Evolutionary conservation across 805 yeast species (phyloP).

Genomic region (Cyberlindnera xylosilytica): DNA sequence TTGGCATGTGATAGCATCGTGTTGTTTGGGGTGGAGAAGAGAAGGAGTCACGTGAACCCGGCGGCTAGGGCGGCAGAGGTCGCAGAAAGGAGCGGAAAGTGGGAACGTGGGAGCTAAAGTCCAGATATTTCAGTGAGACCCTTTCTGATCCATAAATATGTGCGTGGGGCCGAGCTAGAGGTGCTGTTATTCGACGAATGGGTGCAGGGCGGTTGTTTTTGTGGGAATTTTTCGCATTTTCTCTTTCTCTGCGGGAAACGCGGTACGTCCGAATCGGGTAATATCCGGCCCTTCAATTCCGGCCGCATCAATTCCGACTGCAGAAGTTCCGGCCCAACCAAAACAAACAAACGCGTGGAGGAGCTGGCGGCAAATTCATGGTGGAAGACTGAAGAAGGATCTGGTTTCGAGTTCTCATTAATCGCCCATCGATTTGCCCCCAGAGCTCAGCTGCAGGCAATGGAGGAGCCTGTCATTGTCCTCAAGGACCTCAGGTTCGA

Average conservation of each 20-base stretch:
- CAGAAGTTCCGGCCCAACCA: not conserved
- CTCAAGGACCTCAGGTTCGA: conserved; percentile 13
- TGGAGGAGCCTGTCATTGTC: conserved; percentile 8
- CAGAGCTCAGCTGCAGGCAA: too few species aligned
- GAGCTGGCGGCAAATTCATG: too few species aligned
- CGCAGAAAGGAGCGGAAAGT: not conserved
- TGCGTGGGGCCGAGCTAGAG: not conserved
- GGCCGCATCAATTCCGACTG: not conserved
- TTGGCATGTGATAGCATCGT: conserved; percentile 26
- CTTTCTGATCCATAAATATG: not conserved
- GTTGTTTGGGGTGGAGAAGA: not conserved
- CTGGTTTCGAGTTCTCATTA: too few species aligned
- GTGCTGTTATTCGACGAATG: not conserved
- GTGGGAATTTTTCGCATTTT: not conserved
- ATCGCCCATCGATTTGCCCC: too few species aligned
- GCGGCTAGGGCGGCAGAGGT: not conserved
- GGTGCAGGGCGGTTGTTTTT: not conserved
- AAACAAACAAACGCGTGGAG: not conserved
- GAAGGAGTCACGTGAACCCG: conserved; percentile 1
- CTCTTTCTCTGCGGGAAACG: not conserved
- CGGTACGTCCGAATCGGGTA: not conserved
- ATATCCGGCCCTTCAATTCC: too few species aligned
- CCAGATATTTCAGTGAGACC: not conserved
- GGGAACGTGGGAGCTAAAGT: not conserved
- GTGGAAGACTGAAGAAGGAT: too few species aligned